Conservation (phyloP, 768 basidiomycete species). For the Cystobasidium onofrii region DNA sequence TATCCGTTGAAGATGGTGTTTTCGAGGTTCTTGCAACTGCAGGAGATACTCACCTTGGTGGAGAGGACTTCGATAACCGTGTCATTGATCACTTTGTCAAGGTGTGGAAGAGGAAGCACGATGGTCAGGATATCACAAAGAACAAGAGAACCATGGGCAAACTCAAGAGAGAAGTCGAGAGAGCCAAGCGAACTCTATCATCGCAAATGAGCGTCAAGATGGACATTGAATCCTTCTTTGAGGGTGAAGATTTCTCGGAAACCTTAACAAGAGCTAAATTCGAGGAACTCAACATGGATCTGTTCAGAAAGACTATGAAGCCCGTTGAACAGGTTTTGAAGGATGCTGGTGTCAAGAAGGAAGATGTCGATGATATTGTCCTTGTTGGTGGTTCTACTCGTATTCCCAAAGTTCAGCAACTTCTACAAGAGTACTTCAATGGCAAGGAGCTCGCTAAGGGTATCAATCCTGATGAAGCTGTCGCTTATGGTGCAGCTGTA, state of each 20-base stretch:
- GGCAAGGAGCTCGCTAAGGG: constrained; percentile 96
- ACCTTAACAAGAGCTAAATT: constrained; percentile 96
- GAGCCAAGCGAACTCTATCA: constrained; percentile 87
- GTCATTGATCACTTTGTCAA: constrained; percentile 84
- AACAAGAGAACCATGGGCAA: constrained; percentile 66
- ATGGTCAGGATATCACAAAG: constrained; percentile 65
- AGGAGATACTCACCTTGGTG: constrained; percentile 89
- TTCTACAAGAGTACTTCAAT: constrained; percentile 93
- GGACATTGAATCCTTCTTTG: constrained; percentile 92
- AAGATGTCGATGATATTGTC: constrained; percentile 73
- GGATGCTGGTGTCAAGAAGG: constrained; percentile 97
- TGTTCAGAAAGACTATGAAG: constrained; percentile 99
- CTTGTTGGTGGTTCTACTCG: constrained; percentile 96
- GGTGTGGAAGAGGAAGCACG: constrained; percentile 79
- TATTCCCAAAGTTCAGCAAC: constrained; percentile 98
- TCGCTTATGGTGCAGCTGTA: constrained; percentile 96
- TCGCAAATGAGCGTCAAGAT: constrained; percentile 81
- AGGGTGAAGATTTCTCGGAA: constrained; percentile 95
- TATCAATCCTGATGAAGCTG: constrained; percentile 99
- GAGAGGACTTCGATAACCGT: constrained; percentile 92
- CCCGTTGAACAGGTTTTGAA: constrained; percentile 98
- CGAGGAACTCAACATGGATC: constrained; percentile 95
- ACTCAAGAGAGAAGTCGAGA: constrained; percentile 86
- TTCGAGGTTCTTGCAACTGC: constrained; percentile 84
- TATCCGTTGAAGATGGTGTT: constrained; percentile 87